Base-by-base conservation (phyloP, 306 rosid species). In the Macrotyloma uniflorum region DNA sequence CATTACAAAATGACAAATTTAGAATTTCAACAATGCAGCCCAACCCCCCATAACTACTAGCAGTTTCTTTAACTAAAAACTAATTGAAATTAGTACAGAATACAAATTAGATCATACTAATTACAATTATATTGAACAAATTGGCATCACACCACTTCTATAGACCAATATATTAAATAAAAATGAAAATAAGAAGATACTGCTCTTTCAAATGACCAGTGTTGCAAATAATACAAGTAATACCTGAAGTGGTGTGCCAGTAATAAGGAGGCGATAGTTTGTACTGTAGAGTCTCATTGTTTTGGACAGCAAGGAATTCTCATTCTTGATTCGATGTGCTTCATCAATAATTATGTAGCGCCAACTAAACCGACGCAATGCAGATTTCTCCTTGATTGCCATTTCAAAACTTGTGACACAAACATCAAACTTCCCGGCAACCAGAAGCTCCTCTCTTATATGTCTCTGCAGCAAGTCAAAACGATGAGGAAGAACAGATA, bases 241-340 rank as follows among this genome's bases (percentile, higher is more conserved):
- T 83, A 93, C 99, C 98, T 95, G 99, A 79, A 95, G 98, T 1
- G 99, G 99, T 22, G 99, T 95, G 7, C 99, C 99, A 33, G 99
- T 95, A 74, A 95, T 95, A 70, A 95, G 86, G 84, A 95, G 98
- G 69, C 99, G 99, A 23, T 91, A 95, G 69, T 95, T 93, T 75
- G 99, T 93, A 62, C 66, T 91, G 82, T 87, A 95, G 20, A 93
- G 88, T 84, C 99, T 91, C 99, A 95, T 95, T 42, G 99, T 95
- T 83, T 95, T 95, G 18, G 99, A 95, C 43, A 95, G 96, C 51
- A 95, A 87, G 58, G 99, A 95, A 76, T 95, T 95, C 86, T 95
- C 99, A 14, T 95, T 95, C 98, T 95, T 95, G 85, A 95, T 95
- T 64, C 99, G 89, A 82, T 95, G 99, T 78, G 99, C 99, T 91